These are phyloP conservation scores for Coniochaeta pulveracea DNA, from an alignment of 2,329 filamentous ascomycete species.

Conservation along the genomic window DNA sequence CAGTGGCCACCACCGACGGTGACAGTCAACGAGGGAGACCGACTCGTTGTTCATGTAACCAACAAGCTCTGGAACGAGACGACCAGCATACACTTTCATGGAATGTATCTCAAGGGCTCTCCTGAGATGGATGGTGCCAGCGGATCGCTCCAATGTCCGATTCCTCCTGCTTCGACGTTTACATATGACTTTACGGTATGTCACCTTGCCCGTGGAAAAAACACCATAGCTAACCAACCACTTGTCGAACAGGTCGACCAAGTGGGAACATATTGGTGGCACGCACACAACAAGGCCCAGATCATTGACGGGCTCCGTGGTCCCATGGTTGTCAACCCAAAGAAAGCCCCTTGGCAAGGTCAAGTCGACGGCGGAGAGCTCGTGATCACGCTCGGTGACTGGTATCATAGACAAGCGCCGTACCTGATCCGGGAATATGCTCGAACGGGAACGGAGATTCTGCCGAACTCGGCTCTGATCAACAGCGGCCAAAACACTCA, in stretches of 20 bases:
- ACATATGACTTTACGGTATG: slow-evolving; percentile 59
- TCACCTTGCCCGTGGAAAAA: too few relatives aligned
- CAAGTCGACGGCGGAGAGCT: slow-evolving; percentile 49
- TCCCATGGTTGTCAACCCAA: slow-evolving; percentile 53
- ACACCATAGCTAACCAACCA: too few relatives aligned
- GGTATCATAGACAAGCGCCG: slow-evolving; percentile 51
- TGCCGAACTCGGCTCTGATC: slow-evolving; percentile 56
- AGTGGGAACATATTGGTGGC: slow-evolving; percentile 68
- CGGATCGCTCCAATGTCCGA: slow-evolving; percentile 54
- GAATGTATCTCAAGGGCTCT: slow-evolving; percentile 55
- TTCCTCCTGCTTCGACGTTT: slow-evolving; percentile 49
- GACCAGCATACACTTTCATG: slow-evolving; percentile 58
- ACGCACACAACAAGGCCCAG: slow-evolving; percentile 53
- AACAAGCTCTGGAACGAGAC: slow-evolving; percentile 50
- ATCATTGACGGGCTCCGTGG: slow-evolving; percentile 60
- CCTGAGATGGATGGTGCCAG: slow-evolving; percentile 59
- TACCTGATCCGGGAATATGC: slow-evolving; percentile 36
- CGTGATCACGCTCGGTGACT: slow-evolving; percentile 52
- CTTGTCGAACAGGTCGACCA: too few relatives aligned
- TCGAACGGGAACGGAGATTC: slow-evolving; percentile 45
- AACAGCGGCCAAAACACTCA: slow-evolving; percentile 55
- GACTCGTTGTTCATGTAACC: slow-evolving; percentile 40
- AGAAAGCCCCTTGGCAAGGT: slow-evolving; percentile 44
- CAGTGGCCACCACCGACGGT: slow-evolving; percentile 64
- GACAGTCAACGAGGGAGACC: slow-evolving; percentile 49